Conservation (phyloP, 192 early-diverging fungal genomes). For the Mortierella claussenii region DNA sequence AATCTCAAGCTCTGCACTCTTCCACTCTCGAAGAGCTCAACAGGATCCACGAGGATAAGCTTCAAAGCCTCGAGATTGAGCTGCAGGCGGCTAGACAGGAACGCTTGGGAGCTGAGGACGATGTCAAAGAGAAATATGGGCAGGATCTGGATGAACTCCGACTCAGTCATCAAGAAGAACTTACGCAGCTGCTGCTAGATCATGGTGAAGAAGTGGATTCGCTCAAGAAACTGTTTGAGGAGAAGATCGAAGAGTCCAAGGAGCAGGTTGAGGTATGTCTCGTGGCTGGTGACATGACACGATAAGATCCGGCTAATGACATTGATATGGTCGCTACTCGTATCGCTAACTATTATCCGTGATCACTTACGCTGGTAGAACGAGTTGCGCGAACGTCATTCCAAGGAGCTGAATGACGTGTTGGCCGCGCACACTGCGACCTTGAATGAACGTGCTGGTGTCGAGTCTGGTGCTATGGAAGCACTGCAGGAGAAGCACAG, state of each 20-base stretch:
- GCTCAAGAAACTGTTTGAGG: constrained; percentile 27
- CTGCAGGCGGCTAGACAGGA: constrained; percentile 49
- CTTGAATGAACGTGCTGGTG: constrained; percentile 47
- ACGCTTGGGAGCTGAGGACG: constrained; percentile 34
- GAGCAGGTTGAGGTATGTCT: constrained; percentile 31
- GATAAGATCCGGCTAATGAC: no score
- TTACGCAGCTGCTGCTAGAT: constrained; percentile 24
- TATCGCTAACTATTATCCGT: not conserved
- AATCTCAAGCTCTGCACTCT: constrained; percentile 46
- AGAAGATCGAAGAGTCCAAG: constrained; percentile 48
- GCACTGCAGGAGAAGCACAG: constrained; percentile 37
- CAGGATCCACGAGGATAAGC: constrained; percentile 48
- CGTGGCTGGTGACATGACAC: not conserved
- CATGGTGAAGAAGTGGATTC: constrained; percentile 29
- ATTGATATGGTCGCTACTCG: not conserved
- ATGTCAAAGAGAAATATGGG: constrained; percentile 32
- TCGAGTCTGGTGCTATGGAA: constrained; percentile 38
- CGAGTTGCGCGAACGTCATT: constrained; percentile 29
- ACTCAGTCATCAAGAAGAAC: constrained; percentile 23
- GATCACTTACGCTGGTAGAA: constrained; percentile 9
- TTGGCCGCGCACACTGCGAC: constrained; percentile 41
- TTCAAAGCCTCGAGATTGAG: constrained; percentile 49
- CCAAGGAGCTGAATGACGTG: constrained; percentile 23
- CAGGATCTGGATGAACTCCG: constrained; percentile 44
- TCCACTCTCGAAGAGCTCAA: constrained; percentile 42